Evolutionary conservation across 2,329 filamentous ascomycete species (phyloP), one percentile per base, ranked within the genome.

Genomic region (Chalara sp.): DNA sequence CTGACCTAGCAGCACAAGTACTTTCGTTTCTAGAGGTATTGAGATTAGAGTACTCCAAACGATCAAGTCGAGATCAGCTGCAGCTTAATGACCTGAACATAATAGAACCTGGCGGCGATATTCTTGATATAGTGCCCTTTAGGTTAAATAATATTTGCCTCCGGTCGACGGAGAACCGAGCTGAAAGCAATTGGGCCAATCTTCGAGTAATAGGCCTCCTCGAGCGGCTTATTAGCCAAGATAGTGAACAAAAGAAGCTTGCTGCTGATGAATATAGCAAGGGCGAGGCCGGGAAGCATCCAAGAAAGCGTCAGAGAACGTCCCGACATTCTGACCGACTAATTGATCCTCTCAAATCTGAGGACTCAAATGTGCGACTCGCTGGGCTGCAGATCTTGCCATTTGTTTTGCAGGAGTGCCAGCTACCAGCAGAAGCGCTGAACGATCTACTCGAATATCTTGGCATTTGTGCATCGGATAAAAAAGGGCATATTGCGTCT

Each of bases 41-140:
- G n/a, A 86, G 84, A 72, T 71, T 71, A 6, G 92, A 96, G 61
- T 97, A 97, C 67, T 75, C 80, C 4, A 83, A 76, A 56, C 79
- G 89, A 53, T 75, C 81, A 35, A 82, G 87, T 45, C 81, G 81
- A 52, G 83, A 87, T 45, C 80, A 84, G 37, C 74, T 97, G 8
- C 86, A 89, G 56, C 70, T 95, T n/a, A 82, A 88, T 53, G 87
- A 96, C 60, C 65, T 96, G 65, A 75, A 61, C 59, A 65, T 62
- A 61, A 72, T 63, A 63, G 73, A 56, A 51, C 59, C 48, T 68
- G 73, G 59, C 39, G 45, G 49, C 10, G 46, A 51, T 12, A 40
- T 37, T 13, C 42, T n/a, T 13, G 40, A 49, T 47, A 29, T 12
- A n/a, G 49, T 45, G 5, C 57, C 73, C 68, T 58, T 79, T 78